Base-by-base conservation (phyloP, 1,139 yeast genomes). In the Trichomonascaceae sp. region DNA sequence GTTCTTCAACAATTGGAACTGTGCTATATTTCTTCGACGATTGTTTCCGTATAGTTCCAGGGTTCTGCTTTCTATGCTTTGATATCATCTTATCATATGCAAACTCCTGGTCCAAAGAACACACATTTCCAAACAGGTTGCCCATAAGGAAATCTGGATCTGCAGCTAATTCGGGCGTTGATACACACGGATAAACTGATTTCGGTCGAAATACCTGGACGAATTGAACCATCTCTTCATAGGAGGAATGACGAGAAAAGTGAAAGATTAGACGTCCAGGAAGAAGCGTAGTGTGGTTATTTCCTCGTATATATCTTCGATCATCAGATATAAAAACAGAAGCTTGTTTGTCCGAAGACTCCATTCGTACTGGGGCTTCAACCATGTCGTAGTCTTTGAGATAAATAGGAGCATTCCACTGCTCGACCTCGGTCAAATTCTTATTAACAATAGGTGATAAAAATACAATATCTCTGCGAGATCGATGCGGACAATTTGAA, bases 201-300 rank as follows among this genome's bases (percentile, higher is more conserved):
- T 57, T 62, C 0, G 82, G 82, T 1, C 61, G 59, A 57, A 81
- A 76, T 38, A 69, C 43, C 9, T 65, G 57, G 0, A 80, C 63
- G 12, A 82, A 71, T 1, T 70, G 59, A n/a, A 68, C 56, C 9
- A 74, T 66, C 60, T 82, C 86, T 1, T 71, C 58, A 56, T 71
- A 78, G 0, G 84, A 79, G 1, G 85, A 79, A 58, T 82, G 86
- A 32, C 85, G 66, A 1, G 85, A 80, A 62, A 77, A 81, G 27
- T 75, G 66, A 43, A 77, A 70, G 53, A 69, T 68, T 0, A 80
- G 56, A 10, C 71, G 73, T 9, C 66, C 68, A 0, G 82, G 81
- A 7, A 80, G 68, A 5, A 79, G 61, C 18, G 68, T 70, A 0
- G 61, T 56, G 0, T 69, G 63, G 3, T 67, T 68, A 12, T 57